These are phyloP conservation scores for Populus nigra DNA, from an alignment of 345 rosid genomes.

Conservation along the genomic window DNA sequence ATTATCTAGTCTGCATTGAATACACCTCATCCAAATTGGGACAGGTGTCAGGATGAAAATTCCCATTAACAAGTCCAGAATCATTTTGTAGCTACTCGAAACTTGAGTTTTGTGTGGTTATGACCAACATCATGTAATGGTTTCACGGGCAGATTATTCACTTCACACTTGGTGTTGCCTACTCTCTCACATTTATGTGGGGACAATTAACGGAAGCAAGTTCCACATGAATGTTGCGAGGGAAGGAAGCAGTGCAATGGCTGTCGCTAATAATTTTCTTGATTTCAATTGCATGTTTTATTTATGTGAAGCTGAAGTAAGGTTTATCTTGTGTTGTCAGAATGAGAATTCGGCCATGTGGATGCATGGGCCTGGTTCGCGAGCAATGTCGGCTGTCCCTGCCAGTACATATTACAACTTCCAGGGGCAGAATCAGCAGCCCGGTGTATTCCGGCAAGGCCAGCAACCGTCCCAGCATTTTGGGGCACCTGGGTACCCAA, in stretches of 20 bases:
- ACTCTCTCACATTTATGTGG: background rate
- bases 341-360: slow-evolving; percentile 85
- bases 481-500: slow-evolving; percentile 75
- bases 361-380: slow-evolving; percentile 76
- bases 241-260: background rate
- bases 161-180: background rate
- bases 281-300: background rate
- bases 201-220: background rate
- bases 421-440: slow-evolving; percentile 89
- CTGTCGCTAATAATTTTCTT: background rate
- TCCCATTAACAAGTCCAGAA: background rate
- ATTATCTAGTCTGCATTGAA: background rate
- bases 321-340: slow-evolving; percentile 32
- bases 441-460: slow-evolving; percentile 70
- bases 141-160: background rate
- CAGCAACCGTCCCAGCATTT: slow-evolving; percentile 92
- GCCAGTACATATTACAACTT: slow-evolving; percentile 77
- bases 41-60: background rate
- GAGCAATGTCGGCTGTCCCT: slow-evolving; percentile 72
- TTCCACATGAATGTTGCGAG: background rate
- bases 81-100: background rate
- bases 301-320: background rate
- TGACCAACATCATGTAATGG: background rate
- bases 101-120: background rate
- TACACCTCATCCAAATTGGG: background rate